These are phyloP conservation scores for Fusarium armeniacum DNA, from an alignment of 2,329 filamentous ascomycete genomes.

Conservation along the genomic window DNA sequence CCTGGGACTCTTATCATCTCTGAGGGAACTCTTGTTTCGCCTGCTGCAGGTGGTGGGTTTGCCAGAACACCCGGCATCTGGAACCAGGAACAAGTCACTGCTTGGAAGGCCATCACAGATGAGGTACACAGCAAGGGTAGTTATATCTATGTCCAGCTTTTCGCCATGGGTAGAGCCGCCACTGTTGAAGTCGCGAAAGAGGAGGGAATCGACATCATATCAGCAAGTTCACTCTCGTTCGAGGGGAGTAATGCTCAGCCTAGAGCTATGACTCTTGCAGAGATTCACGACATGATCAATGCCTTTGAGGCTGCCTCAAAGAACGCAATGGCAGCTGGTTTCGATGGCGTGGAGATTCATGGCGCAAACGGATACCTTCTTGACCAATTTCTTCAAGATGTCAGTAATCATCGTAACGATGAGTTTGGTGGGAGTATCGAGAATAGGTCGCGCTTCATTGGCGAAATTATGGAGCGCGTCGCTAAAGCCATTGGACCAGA, in stretches of 20 bases:
- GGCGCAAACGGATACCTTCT: slow-evolving; percentile 72
- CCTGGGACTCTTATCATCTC: slow-evolving; percentile 61
- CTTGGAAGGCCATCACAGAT: slow-evolving; percentile 73
- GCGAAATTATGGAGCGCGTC: slow-evolving; percentile 62
- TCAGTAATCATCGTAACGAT: slow-evolving; percentile 65
- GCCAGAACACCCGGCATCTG: slow-evolving; percentile 71
- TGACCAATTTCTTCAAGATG: slow-evolving; percentile 70
- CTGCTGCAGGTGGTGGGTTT: slow-evolving; percentile 52
- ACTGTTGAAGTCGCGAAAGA: slow-evolving; percentile 47
- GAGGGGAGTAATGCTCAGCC: slow-evolving; percentile 66
- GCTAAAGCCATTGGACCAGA: slow-evolving; percentile 63
- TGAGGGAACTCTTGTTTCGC: slow-evolving; percentile 61
- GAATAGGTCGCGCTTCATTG: slow-evolving; percentile 66
- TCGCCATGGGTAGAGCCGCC: slow-evolving; percentile 70
- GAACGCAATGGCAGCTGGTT: slow-evolving; percentile 72
- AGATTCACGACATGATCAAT: slow-evolving; percentile 73
- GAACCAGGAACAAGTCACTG: slow-evolving; percentile 66
- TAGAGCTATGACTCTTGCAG: slow-evolving; percentile 72
- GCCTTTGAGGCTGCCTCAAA: slow-evolving; percentile 68
- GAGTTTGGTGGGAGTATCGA: slow-evolving; percentile 66
- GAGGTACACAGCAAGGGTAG: slow-evolving; percentile 73
- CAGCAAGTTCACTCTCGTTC: slow-evolving; percentile 53
- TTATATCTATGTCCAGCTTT: slow-evolving; percentile 74
- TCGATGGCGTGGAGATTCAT: slow-evolving; percentile 77
- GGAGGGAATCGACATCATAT: slow-evolving; percentile 50